These are phyloP conservation scores for Sindora glabra DNA, from an alignment of 306 rosid species.

Conservation along the genomic window DNA sequence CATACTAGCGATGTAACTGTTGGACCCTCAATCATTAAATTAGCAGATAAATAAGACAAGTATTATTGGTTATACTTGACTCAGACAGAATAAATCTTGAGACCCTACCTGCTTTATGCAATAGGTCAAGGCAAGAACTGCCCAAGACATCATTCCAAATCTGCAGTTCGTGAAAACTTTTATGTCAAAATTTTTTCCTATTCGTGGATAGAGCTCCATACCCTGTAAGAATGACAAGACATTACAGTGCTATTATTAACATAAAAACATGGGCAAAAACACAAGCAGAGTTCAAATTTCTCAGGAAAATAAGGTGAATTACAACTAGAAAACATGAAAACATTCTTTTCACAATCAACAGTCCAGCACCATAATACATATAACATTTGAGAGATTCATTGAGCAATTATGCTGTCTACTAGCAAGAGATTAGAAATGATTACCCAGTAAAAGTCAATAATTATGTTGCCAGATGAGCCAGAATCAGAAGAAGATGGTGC, in stretches of 20 bases:
- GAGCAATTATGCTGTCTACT: no score
- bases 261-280: slow-evolving; percentile 8
- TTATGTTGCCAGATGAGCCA: slow-evolving; percentile 79
- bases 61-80: background rate
- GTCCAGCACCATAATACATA: background rate
- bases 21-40: slow-evolving; percentile 9
- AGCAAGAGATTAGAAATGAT: slow-evolving; percentile 14
- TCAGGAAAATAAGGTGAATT: background rate
- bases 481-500: slow-evolving; percentile 92
- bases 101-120: slow-evolving; percentile 91
- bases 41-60: background rate
- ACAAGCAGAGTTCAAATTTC: background rate
- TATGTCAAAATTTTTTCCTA: slow-evolving; percentile 82
- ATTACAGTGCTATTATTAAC: slow-evolving; percentile 2
- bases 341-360: slow-evolving; percentile 6
- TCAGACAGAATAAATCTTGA: slow-evolving; percentile 6
- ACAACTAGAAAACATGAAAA: background rate
- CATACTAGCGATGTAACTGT: background rate
- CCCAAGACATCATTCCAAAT: slow-evolving; percentile 99
- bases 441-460: slow-evolving; percentile 98
- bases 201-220: slow-evolving; percentile 97
- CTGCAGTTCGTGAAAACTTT: slow-evolving; percentile 97
- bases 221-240: slow-evolving; percentile 54
- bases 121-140: slow-evolving; percentile 93
- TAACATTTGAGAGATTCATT: background rate